Base-by-base conservation (phyloP, 306 rosid genomes). In the Corylus heterophylla region DNA sequence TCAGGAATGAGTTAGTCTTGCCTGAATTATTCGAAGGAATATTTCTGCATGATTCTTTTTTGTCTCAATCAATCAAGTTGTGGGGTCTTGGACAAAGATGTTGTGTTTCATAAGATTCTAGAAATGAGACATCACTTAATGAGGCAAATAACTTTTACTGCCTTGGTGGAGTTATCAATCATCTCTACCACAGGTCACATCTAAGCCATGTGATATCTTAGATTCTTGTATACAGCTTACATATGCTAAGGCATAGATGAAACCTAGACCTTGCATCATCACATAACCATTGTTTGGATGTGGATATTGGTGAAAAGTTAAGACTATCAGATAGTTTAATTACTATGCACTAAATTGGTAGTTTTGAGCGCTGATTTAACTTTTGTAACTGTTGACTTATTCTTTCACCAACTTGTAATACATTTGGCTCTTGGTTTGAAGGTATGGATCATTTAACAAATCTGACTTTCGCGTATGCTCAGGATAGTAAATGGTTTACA, bases 21-120 rank as follows among this genome's bases (percentile, higher is more conserved):
- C 77, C 77, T 54, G 75, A 59, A 74, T 74, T 81, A 67, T 76
- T 76, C 73, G 22, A 83, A 77, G 74, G 84, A 87, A 86, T 85
- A 80, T 83, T 88, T 84, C 37, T 75, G 82, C 73, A 78, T 84
- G 69, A 78, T 85, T 80, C 78, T 78, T 69, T 78, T 81, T 85
- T 85, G 85, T 88, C 85, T 52, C 55, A 66, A 42, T 44, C 73
- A 18, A 37, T 59, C 79, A 18, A 78, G 75, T 75, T 56, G 77
- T 69, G 86, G 85, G 85, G 86, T 77, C 77, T 64, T 76, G 77
- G 82, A 83, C 71, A 83, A 81, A 77, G 82, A 54, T 79, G 83
- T 71, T 62, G 71, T 75, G 69, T 79, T 58, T 69, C 74, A 78
- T 71, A 51, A 61, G 75, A 83, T 86, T 88, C 85, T 37, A 63